Conservation (phyloP, 2,329 filamentous ascomycete species). For the Teratosphaeria nubilosa region DNA sequence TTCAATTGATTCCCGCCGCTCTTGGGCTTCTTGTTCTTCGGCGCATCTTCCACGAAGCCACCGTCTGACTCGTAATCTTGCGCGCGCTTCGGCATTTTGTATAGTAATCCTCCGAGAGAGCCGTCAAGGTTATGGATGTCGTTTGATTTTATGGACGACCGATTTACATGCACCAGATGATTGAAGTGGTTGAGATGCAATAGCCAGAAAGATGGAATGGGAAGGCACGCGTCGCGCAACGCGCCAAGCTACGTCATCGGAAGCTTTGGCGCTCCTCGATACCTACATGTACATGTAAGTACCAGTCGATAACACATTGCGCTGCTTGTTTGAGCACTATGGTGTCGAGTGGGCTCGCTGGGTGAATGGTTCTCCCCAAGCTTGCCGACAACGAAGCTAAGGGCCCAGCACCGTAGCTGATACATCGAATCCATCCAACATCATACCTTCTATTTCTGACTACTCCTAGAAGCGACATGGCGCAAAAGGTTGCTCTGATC, state of each 20-base stretch:
- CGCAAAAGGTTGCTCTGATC: too few relatives aligned
- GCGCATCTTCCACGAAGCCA: constrained; percentile 27
- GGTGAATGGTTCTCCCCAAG: too few relatives aligned
- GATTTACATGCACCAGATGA: not conserved
- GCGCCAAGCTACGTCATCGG: not conserved
- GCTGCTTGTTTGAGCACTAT: too few relatives aligned
- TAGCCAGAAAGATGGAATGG: constrained; percentile 29
- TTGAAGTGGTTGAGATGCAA: constrained; percentile 14
- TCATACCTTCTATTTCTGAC: too few relatives aligned
- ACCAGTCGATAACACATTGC: too few relatives aligned
- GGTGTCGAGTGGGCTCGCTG: too few relatives aligned
- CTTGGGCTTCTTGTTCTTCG: constrained; percentile 19
- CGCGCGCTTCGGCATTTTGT: constrained; percentile 18
- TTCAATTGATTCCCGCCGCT: constrained; percentile 16
- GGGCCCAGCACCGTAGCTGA: too few relatives aligned
- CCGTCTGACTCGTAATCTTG: constrained; percentile 24
- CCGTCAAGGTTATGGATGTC: not conserved
- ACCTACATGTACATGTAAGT: too few relatives aligned
- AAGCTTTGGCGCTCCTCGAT: not conserved
- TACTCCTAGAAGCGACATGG: too few relatives aligned
- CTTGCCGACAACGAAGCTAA: too few relatives aligned
- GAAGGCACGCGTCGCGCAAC: not conserved
- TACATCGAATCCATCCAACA: too few relatives aligned
- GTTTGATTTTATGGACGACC: not conserved
- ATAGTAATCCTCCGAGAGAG: not conserved